A percentile compares a stretch with the other conserved stretches of the same genome.
Evolutionary conservation across 202 grass and related monocot genomes (phyloP).

Genomic region (Zoysia matrella): DNA sequence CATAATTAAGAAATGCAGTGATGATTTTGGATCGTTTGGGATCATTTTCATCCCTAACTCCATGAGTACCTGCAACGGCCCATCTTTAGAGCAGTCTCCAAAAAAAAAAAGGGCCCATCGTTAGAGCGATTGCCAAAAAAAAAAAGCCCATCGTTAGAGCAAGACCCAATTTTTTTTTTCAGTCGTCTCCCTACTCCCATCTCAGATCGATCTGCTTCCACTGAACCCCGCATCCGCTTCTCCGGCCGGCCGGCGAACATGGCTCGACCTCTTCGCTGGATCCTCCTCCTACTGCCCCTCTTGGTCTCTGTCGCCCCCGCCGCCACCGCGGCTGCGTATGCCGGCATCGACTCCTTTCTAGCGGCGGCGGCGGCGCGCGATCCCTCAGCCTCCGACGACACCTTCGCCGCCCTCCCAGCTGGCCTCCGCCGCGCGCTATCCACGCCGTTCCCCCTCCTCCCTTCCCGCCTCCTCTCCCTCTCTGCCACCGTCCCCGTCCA

Average conservation of each 20-base stretch:
- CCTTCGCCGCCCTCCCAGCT: constrained; percentile 63
- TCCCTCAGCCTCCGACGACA: constrained; percentile 68
- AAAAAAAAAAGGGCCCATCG: too few species aligned
- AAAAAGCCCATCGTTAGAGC: too few species aligned
- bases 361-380: constrained; percentile 54
- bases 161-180: background rate
- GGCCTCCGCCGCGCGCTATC: constrained; percentile 54
- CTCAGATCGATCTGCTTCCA: constrained; percentile 54
- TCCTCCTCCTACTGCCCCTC: constrained; percentile 17
- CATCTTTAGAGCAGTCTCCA: too few species aligned
- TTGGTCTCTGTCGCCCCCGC: constrained; percentile 26
- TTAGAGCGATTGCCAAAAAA: too few species aligned
- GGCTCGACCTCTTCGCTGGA: constrained; percentile 29
- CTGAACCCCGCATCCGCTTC: constrained; percentile 24
- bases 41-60: too few species aligned
- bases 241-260: constrained; percentile 44
- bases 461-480: constrained; percentile 67
- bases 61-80: too few species aligned
- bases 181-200: constrained; percentile 25
- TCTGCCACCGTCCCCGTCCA: constrained; percentile 61
- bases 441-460: constrained; percentile 28
- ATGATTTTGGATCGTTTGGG: too few species aligned
- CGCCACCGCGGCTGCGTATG: constrained; percentile 21
- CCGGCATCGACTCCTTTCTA: constrained; percentile 81
- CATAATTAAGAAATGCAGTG: too few species aligned